These are phyloP conservation scores for Tylopilus vinaceipallidus DNA, from an alignment of 768 basidiomycete species.

Conservation along the genomic window DNA sequence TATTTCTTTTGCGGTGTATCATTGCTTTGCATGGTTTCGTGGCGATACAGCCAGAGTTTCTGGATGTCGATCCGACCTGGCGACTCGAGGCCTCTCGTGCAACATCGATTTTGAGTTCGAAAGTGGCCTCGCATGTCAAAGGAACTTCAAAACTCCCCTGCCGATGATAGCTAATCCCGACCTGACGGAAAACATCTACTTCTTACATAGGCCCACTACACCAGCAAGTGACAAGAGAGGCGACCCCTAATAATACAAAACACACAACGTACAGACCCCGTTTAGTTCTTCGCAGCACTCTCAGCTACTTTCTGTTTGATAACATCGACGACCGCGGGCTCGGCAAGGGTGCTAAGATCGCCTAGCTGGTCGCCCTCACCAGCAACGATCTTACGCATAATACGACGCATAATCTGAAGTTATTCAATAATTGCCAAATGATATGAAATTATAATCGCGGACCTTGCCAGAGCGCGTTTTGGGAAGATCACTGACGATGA, in stretches of 20 bases:
- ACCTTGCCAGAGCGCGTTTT: conserved; percentile 95
- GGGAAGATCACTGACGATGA: conserved; percentile 79
- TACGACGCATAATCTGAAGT: conserved; percentile 83
- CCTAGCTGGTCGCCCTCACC: conserved; percentile 95
- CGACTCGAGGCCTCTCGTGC: too few species aligned
- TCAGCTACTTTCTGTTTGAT: conserved; percentile 79
- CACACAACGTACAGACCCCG: not conserved
- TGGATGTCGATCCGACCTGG: too few species aligned
- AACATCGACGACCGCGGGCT: conserved; percentile 79
- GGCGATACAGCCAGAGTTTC: too few species aligned
- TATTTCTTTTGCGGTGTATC: too few species aligned
- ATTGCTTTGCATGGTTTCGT: too few species aligned
- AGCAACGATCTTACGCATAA: conserved; percentile 94
- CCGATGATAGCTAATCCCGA: too few species aligned
- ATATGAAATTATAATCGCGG: not conserved
- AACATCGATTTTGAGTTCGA: not conserved
- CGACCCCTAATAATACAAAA: not conserved
- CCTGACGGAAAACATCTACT: not conserved
- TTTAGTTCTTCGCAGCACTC: conserved; percentile 21
- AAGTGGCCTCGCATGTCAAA: too few species aligned
- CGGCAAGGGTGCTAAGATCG: conserved; percentile 90
- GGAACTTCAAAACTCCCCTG: too few species aligned
- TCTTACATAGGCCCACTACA: conserved; percentile 3
- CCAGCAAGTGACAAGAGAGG: not conserved
- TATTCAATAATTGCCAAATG: not conserved